phyloP scores from a whole-genome alignment of 2,329 filamentous ascomycete genomes.

The Aspergillus viridinutans region DNA sequence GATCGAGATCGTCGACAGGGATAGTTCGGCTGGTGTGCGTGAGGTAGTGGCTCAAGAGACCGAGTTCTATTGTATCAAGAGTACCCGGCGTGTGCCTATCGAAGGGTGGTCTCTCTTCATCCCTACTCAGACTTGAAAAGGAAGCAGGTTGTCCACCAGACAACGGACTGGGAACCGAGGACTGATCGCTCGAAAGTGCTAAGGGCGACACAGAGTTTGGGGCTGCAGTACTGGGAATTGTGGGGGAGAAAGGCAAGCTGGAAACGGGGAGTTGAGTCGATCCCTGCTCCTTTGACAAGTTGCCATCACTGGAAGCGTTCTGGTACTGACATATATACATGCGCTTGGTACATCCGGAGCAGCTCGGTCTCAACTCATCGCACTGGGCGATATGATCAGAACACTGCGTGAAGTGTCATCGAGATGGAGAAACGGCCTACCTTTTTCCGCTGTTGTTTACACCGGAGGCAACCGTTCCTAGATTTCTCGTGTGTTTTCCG shows the following conservation, averaged over 20 bases:
- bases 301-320: background rate
- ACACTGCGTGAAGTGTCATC: background rate
- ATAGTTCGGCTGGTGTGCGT: slow-evolving; percentile 39
- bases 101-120: background rate
- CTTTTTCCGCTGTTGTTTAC: slow-evolving; percentile 36
- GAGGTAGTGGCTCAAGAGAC: slow-evolving; percentile 41
- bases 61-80: slow-evolving; percentile 28
- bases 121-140: background rate
- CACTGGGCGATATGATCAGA: slow-evolving; percentile 24
- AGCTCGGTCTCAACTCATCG: slow-evolving; percentile 32
- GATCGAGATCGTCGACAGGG: slow-evolving; percentile 36
- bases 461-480: slow-evolving; percentile 30
- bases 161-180: slow-evolving; percentile 5
- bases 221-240: background rate
- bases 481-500: slow-evolving; percentile 31
- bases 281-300: slow-evolving; percentile 4
- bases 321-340: slow-evolving; percentile 28
- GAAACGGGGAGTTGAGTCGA: background rate
- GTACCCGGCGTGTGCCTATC: background rate
- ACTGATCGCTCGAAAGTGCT: slow-evolving; percentile 4
- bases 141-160: slow-evolving; percentile 1
- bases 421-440: slow-evolving; percentile 12
- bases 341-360: slow-evolving; percentile 31
- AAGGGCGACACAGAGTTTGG: background rate
- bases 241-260: background rate